Evolutionary conservation across 179 eudicot genomes (phyloP).

Genomic region (Heliamphora pulchella): DNA sequence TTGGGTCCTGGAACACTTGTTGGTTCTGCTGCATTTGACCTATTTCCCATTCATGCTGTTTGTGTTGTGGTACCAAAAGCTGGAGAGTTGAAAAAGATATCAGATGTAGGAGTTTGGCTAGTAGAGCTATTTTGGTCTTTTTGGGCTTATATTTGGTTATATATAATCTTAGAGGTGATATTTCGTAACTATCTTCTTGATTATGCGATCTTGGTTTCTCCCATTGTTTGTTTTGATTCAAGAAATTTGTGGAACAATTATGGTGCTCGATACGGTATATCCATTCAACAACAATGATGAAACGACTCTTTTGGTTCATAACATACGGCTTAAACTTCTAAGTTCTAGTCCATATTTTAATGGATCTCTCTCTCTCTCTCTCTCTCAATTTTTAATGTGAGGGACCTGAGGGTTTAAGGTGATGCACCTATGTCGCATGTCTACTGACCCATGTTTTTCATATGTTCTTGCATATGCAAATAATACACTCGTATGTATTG

Average conservation of each 20-base stretch:
- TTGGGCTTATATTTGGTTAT: slow-evolving; percentile 94
- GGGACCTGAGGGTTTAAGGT: not conserved
- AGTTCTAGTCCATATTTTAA: not conserved
- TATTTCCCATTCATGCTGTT: slow-evolving; percentile 93
- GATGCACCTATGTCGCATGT: not conserved
- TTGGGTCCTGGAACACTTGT: slow-evolving; percentile 96
- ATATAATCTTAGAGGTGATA: slow-evolving; percentile 69
- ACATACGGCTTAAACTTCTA: not conserved
- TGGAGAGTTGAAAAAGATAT: slow-evolving; percentile 85
- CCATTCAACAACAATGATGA: not conserved
- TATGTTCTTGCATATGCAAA: no score
- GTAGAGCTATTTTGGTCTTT: slow-evolving; percentile 94
- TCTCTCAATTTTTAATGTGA: not conserved
- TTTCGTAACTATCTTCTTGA: not conserved
- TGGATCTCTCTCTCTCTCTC: not conserved
- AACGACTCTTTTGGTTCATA: not conserved
- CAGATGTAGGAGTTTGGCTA: slow-evolving; percentile 90
- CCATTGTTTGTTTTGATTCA: not conserved
- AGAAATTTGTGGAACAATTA: not conserved
- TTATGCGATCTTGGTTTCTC: slow-evolving; percentile 16
- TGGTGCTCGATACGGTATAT: not conserved
- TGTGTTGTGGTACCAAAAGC: slow-evolving; percentile 92
- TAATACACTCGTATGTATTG: no score
- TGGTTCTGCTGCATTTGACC: slow-evolving; percentile 97
- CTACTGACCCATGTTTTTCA: not conserved